A percentile compares a stretch with the other conserved stretches of the same genome.
phyloP scores from a whole-genome alignment of 495 filamentous ascomycete species.

The Hapsidospora chrysogenum region DNA sequence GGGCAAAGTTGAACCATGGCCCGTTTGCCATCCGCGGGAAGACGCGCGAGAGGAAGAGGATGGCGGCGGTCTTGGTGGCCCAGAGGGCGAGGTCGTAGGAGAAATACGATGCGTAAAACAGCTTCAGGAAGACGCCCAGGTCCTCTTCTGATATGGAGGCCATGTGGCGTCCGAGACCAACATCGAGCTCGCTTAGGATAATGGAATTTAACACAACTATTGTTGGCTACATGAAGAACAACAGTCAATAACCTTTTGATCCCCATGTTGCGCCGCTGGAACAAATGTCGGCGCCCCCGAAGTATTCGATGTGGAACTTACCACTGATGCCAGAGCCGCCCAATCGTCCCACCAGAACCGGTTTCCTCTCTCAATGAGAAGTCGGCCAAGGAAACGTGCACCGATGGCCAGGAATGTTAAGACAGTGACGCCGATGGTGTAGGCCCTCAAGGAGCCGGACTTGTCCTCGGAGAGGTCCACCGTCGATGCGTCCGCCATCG shows the following conservation, averaged over 20 bases:
- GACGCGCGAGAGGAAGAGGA: conserved; percentile 5
- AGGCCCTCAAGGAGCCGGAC: no score
- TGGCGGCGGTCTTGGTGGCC: conserved; percentile 3
- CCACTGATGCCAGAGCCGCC: conserved; percentile 1
- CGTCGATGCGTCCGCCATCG: no score
- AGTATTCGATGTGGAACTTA: not conserved
- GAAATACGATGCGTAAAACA: not conserved
- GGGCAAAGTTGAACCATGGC: conserved; percentile 4
- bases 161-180: not conserved
- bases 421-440: not conserved
- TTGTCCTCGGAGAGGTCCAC: no score
- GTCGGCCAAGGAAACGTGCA: not conserved
- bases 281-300: not conserved
- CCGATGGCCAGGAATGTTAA: not conserved
- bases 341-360: conserved; percentile 8
- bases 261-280: no score
- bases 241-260: no score
- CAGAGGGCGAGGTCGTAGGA: conserved; percentile 1
- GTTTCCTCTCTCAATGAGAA: not conserved
- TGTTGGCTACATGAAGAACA: not conserved
- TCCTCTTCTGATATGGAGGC: not conserved
- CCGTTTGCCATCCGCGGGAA: conserved; percentile 2
- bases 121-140: not conserved
- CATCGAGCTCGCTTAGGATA: no score
- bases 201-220: not conserved